Evolutionary conservation across 768 basidiomycete species (phyloP), one percentile per base, ranked within the genome.

Genomic region (Hericium rajendrae): DNA sequence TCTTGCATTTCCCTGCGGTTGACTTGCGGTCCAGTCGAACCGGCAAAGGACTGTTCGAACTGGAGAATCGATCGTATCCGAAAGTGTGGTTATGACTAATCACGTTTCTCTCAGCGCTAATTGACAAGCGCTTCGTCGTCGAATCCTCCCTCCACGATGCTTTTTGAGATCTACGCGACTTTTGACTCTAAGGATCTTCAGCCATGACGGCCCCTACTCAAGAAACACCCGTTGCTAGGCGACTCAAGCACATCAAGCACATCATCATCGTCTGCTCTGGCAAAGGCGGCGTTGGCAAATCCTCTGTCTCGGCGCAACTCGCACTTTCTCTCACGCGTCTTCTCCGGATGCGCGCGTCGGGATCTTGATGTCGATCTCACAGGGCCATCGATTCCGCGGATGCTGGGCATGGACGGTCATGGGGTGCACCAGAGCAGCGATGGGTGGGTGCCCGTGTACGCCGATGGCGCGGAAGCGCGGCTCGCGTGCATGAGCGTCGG

Each of bases 381-480:
- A 0, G 94, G 94, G 0, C 93, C 94, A 6, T 97, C 94, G 12
- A 86, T 97, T 65, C 94, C 94, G 12, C 86, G 94, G 43, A 95
- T 97, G 93, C 80, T 97, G 56, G 92, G 93, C 8, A 74, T 95
- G 6, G 93, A 94, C 65, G 86, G 85, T 0, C 82, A 86, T 56
- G 82, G 83, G 1, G 92, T 97, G 37, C 91, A 97, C 67, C 94
- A 97, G 68, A 93, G 91, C 66, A 92, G 87, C 57, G 86, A 86
- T 64, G 97, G 95, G 9, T 98, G 97, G 97, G 94, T 98, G 2
- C 97, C 97, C 0, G 95, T 98, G 3, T 98, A 94, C 67, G 92
- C 91, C 2, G 95, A 99, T 71, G 87, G 84, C 15, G 68, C 77
- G 20, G 77, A 77, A 48, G 83, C 83, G 26, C 74, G 93, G 63